Evolutionary conservation across 345 rosid species (phyloP).

Genomic region (Arabidopsis thaliana): DNA sequence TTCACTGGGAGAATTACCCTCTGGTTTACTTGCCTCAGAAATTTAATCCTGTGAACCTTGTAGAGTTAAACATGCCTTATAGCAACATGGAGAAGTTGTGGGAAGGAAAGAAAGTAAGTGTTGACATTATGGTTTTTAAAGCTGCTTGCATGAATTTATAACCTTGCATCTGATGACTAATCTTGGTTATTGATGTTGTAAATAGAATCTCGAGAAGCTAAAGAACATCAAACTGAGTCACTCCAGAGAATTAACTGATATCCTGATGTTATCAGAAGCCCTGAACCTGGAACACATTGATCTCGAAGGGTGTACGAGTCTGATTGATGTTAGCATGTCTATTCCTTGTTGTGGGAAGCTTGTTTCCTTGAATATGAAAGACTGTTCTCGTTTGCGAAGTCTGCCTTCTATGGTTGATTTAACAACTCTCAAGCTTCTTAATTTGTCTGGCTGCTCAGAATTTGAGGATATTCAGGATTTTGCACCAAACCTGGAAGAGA

Average conservation of each 20-base stretch:
- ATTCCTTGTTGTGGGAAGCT: constrained; percentile 24
- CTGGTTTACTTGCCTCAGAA: constrained; percentile 20
- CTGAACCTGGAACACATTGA: constrained; percentile 30
- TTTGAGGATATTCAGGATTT: constrained; percentile 25
- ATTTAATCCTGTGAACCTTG: constrained; percentile 33
- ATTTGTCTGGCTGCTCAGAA: constrained; percentile 29
- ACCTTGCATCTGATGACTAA: constrained; percentile 12
- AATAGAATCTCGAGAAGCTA: constrained; percentile 33
- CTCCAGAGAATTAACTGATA: constrained; percentile 1
- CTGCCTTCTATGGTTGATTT: background rate
- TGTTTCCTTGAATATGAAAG: constrained; percentile 39
- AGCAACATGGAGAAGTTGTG: constrained; percentile 39
- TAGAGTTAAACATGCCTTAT: constrained; percentile 30
- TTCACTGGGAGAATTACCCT: constrained; percentile 41
- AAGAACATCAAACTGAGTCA: constrained; percentile 23
- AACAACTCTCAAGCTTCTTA: constrained; percentile 24
- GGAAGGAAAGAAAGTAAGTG: constrained; percentile 37
- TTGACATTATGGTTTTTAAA: background rate
- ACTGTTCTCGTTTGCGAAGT: constrained; percentile 15
- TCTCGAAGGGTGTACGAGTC: constrained; percentile 37
- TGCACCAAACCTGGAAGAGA: constrained; percentile 25
- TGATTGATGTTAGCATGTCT: constrained; percentile 29
- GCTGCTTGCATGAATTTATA: background rate
- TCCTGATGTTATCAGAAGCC: constrained; percentile 20
- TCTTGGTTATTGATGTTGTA: background rate